phyloP scores from a whole-genome alignment of 2,329 filamentous ascomycete species.

The Cladosporium cucumerinum region DNA sequence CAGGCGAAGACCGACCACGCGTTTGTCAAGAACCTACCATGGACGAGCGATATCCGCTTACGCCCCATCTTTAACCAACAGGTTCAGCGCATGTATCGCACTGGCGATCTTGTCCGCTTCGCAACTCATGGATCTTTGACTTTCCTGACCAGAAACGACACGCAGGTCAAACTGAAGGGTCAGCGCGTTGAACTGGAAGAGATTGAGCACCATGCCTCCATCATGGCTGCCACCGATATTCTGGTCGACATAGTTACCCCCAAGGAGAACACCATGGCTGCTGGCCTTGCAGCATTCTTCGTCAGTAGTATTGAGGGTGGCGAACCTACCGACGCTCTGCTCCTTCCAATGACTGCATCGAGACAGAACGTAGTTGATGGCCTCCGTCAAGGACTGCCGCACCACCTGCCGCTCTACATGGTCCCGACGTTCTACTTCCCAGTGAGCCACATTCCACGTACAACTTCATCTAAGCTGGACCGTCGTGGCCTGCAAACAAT shows the following conservation, averaged over 20 bases:
- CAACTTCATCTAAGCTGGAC: conserved; percentile 7
- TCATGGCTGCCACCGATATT: conserved; percentile 3
- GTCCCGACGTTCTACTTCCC: conserved; percentile 13
- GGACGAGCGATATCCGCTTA: conserved; percentile 18
- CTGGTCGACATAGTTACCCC: conserved; percentile 9
- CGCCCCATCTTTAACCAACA: neutral
- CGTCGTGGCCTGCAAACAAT: conserved; percentile 12
- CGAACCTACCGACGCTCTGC: neutral
- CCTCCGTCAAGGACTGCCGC: conserved; percentile 6
- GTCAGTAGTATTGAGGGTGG: neutral
- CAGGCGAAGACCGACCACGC: conserved; percentile 28
- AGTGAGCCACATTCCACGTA: neutral
- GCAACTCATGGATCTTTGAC: conserved; percentile 17
- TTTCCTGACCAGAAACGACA: conserved; percentile 22
- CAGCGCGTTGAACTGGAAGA: conserved; percentile 26
- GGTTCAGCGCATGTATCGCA: conserved; percentile 29
- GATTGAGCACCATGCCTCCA: conserved; percentile 14
- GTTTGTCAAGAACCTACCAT: conserved; percentile 31
- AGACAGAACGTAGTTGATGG: neutral
- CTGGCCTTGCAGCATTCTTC: conserved; percentile 15
- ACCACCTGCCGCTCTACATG: conserved; percentile 11
- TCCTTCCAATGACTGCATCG: conserved; percentile 7
- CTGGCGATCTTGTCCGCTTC: conserved; percentile 22
- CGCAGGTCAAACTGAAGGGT: conserved; percentile 25
- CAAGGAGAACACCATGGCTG: conserved; percentile 10